phyloP scores from a whole-genome alignment of 495 filamentous ascomycete genomes.

The Podospora pseudocomata region DNA sequence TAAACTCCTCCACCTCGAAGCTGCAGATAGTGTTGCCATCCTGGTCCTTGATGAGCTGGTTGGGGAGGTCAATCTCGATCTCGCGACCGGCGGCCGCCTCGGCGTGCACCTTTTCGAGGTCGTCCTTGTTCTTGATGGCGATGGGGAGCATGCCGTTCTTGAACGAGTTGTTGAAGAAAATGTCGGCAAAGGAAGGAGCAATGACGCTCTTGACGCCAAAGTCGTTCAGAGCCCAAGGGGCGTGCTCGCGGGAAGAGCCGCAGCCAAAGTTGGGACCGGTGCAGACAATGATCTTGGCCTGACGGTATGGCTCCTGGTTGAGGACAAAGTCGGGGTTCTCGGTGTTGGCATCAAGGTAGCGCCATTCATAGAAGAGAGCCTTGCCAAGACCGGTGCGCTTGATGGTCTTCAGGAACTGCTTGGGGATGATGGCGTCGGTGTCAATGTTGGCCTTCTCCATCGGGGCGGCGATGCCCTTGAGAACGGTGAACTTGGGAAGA shows the following conservation, averaged over 20 bases:
- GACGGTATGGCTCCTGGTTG: conserved; percentile 83
- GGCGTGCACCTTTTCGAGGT: conserved; percentile 66
- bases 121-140: conserved; percentile 61
- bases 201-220: conserved; percentile 95
- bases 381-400: conserved; percentile 91
- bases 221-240: conserved; percentile 94
- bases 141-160: conserved; percentile 99
- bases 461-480: conserved; percentile 85
- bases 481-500: conserved; percentile 73
- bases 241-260: conserved; percentile 90
- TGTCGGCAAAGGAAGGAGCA: conserved; percentile 89
- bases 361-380: conserved; percentile 81
- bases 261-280: conserved; percentile 96
- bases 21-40: conserved; percentile 64
- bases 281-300: conserved; percentile 86
- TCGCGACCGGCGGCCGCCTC: conserved; percentile 81
- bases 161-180: conserved; percentile 99
- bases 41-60: conserved; percentile 76
- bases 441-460: conserved; percentile 88
- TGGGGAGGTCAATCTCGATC: conserved; percentile 85
- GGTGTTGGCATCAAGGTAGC: conserved; percentile 66
- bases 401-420: conserved; percentile 99
- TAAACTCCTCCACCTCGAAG: conserved; percentile 88
- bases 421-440: conserved; percentile 98
- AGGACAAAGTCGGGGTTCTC: conserved; percentile 82